A percentile compares a stretch with the other conserved stretches of the same genome.
Conservation (phyloP, 1,284 basidiomycete species). For the Omphalotus olearius region DNA sequence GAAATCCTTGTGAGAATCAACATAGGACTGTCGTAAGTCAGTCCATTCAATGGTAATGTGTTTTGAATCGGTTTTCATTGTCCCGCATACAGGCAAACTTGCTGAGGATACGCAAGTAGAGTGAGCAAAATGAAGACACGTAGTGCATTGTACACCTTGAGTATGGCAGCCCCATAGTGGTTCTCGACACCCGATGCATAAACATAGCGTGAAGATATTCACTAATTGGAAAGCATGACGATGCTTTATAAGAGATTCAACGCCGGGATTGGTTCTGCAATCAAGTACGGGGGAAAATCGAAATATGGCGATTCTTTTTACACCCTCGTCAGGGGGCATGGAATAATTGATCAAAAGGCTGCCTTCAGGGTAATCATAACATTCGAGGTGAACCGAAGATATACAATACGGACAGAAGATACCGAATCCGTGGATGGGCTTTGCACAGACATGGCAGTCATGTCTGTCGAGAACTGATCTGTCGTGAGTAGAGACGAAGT, state of each 20-base stretch:
- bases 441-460: conserved; percentile 52
- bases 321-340: conserved; percentile 35
- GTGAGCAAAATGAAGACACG: conserved; percentile 65
- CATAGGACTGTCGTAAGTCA: conserved; percentile 49
- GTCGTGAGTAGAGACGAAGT: conserved; percentile 37
- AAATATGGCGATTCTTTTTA: conserved; percentile 54
- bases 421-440: conserved; percentile 53
- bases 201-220: conserved; percentile 68
- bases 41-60: conserved; percentile 50
- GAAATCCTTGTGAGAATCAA: conserved; percentile 45
- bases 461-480: conserved; percentile 32
- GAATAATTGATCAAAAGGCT: conserved; percentile 52
- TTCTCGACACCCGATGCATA: conserved; percentile 61
- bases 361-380: conserved; percentile 67
- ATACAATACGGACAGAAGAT: conserved; percentile 63
- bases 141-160: conserved; percentile 62
- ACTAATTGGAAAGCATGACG: conserved; percentile 50
- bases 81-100: conserved; percentile 31
- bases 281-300: conserved; percentile 53
- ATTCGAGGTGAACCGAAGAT: conserved; percentile 65
- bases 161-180: conserved; percentile 69
- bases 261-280: conserved; percentile 23
- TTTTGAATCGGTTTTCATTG: conserved; percentile 33
- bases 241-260: conserved; percentile 24
- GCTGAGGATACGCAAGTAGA: conserved; percentile 38